These are phyloP conservation scores for Microbotryum silenes-acaulis DNA, from an alignment of 1,284 basidiomycete genomes.

Conservation along the genomic window DNA sequence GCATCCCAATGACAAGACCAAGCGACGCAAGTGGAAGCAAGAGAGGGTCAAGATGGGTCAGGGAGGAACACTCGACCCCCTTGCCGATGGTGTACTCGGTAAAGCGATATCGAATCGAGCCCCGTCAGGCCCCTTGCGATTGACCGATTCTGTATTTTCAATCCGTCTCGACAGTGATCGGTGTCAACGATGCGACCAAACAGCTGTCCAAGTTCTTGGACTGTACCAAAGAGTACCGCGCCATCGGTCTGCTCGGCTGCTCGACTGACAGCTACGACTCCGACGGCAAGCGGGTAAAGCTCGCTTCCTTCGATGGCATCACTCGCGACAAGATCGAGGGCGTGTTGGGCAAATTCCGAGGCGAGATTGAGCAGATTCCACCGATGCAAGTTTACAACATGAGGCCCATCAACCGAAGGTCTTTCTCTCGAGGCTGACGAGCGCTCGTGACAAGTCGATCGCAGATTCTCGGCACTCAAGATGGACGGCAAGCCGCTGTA, in stretches of 20 bases:
- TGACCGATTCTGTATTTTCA: background rate
- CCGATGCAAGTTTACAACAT: constrained; percentile 59
- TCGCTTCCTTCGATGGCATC: constrained; percentile 74
- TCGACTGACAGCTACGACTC: constrained; percentile 93
- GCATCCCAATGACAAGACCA: constrained; percentile 4
- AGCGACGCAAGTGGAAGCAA: constrained; percentile 17
- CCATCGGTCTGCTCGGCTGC: constrained; percentile 84
- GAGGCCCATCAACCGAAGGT: background rate
- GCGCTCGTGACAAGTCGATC: background rate
- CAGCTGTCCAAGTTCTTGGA: constrained; percentile 74
- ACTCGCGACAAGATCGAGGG: constrained; percentile 66
- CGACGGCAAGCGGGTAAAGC: constrained; percentile 66
- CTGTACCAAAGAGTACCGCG: constrained; percentile 89
- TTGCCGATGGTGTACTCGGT: constrained; percentile 90
- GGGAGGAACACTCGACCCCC: constrained; percentile 90
- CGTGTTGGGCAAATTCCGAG: constrained; percentile 68
- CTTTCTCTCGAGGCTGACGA: constrained; percentile 2
- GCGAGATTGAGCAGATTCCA: constrained; percentile 80
- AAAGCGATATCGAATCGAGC: constrained; percentile 18
- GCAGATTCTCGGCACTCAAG: constrained; percentile 91
- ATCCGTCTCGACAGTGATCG: constrained; percentile 57
- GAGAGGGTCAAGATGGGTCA: constrained; percentile 71
- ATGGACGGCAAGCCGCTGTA: constrained; percentile 96
- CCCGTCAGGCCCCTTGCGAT: too few species aligned
- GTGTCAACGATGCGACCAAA: constrained; percentile 85